Conservation (phyloP, 2,329 filamentous ascomycete species). For the Macrophomina tecta region DNA sequence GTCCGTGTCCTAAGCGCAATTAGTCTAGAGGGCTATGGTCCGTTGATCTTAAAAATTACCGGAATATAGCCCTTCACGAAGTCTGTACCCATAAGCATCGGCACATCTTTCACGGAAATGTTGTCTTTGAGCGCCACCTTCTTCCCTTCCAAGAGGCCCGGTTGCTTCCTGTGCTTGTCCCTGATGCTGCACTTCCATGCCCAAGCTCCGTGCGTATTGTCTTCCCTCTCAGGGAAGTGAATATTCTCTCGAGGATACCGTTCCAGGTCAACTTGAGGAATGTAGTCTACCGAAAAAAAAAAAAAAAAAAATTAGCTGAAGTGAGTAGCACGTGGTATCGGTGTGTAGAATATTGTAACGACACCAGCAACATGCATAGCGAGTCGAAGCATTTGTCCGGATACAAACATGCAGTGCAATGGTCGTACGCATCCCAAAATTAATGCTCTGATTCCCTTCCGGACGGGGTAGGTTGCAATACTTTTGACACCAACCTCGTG, state of each 20-base stretch:
- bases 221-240: neutral
- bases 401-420: too few relatives aligned
- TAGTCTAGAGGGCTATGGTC: too few relatives aligned
- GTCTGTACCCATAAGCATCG: slow-evolving; percentile 41
- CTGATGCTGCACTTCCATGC: slow-evolving; percentile 49
- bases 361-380: too few relatives aligned
- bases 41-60: slow-evolving; percentile 10
- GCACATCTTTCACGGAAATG: slow-evolving; percentile 40
- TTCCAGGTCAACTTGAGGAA: slow-evolving; percentile 39
- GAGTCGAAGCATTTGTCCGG: too few relatives aligned
- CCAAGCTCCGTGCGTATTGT: slow-evolving; percentile 50
- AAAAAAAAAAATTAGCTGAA: neutral
- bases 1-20: slow-evolving; percentile 32
- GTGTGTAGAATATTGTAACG: too few relatives aligned
- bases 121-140: slow-evolving; percentile 42
- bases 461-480: too few relatives aligned
- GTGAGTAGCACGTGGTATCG: too few relatives aligned
- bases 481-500: too few relatives aligned
- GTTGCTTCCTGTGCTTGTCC: slow-evolving; percentile 33
- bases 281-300: slow-evolving; percentile 36
- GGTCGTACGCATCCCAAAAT: too few relatives aligned
- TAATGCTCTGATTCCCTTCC: too few relatives aligned
- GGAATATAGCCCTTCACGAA: slow-evolving; percentile 36
- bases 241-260: slow-evolving; percentile 42
- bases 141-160: slow-evolving; percentile 46